These are phyloP conservation scores for Hymenoscyphus albidus DNA, from an alignment of 2,329 filamentous ascomycete species.

Conservation along the genomic window DNA sequence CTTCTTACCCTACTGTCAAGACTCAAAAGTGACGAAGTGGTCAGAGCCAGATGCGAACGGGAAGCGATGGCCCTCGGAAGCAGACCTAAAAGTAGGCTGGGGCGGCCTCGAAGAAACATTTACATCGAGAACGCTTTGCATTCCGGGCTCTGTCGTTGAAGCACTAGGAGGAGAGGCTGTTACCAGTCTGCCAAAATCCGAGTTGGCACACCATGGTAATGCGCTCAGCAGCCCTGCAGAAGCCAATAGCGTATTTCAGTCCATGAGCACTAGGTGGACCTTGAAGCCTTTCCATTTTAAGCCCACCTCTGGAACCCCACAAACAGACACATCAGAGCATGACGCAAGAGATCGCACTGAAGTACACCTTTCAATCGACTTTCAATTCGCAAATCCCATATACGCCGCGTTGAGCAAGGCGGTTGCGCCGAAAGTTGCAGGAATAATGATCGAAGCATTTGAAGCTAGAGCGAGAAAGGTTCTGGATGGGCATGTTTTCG, in stretches of 20 bases:
- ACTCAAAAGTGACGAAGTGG: conserved; percentile 73
- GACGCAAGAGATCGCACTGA: conserved; percentile 54
- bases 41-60: conserved; percentile 48
- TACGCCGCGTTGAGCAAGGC: conserved; percentile 79
- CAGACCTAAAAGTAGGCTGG: conserved; percentile 81
- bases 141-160: conserved; percentile 69
- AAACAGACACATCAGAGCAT: conserved; percentile 28
- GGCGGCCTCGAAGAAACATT: conserved; percentile 80
- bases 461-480: conserved; percentile 70
- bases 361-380: conserved; percentile 73
- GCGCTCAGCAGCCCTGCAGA: conserved; percentile 37
- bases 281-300: conserved; percentile 50
- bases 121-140: conserved; percentile 73
- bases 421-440: conserved; percentile 79
- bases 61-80: conserved; percentile 64
- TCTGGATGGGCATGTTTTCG: conserved; percentile 33
- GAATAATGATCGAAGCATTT: conserved; percentile 89
- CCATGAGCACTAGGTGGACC: conserved; percentile 67
- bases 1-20: conserved; percentile 90
- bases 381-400: conserved; percentile 83
- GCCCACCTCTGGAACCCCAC: conserved; percentile 38
- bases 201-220: conserved; percentile 41
- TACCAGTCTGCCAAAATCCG: conserved; percentile 40
- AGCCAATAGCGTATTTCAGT: conserved; percentile 57
- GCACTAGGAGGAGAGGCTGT: conserved; percentile 62